These are phyloP conservation scores for Kazachstania taianensis DNA, from an alignment of 805 yeast genomes.

Conservation along the genomic window DNA sequence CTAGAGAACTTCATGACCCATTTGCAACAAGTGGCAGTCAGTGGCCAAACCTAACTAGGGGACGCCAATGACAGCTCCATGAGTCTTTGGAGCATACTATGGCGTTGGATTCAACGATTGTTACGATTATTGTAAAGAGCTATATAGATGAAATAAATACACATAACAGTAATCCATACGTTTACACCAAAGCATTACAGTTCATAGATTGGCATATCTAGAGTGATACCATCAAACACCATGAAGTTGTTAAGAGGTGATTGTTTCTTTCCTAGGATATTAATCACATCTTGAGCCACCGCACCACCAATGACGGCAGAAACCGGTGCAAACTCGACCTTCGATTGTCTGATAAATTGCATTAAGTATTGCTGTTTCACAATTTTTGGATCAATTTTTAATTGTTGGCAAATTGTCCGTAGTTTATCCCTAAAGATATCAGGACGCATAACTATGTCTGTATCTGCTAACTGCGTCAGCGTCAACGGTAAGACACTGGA, in stretches of 20 bases:
- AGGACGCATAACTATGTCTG: conserved; percentile 13
- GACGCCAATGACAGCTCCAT: background rate
- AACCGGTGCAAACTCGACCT: conserved; percentile 67
- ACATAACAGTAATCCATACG: background rate
- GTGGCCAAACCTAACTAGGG: conserved; percentile 29
- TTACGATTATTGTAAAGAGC: background rate
- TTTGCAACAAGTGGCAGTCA: conserved; percentile 81
- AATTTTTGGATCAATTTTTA: conserved; percentile 40
- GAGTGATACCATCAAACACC: conserved; percentile 59
- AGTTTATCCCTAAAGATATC: conserved; percentile 9
- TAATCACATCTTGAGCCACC: conserved; percentile 82
- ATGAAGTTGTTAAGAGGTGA: conserved; percentile 75
- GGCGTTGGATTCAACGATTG: background rate
- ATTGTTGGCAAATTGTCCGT: conserved; percentile 19
- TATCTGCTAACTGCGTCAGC: conserved; percentile 31
- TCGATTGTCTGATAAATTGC: conserved; percentile 37
- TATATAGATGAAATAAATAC: background rate
- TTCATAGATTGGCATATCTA: conserved; percentile 69
- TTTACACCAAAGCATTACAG: conserved; percentile 11
- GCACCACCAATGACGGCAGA: conserved; percentile 87
- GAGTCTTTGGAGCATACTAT: conserved; percentile 1
- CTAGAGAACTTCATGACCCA: conserved; percentile 93
- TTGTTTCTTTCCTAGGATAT: conserved; percentile 64
- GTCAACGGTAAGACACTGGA: conserved; percentile 39
- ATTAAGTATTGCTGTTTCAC: conserved; percentile 32